Percentiles rank a stretch among this genome's conserved stretches.
phyloP scores from a whole-genome alignment of 495 filamentous ascomycete species.

The Hyaloscypha finlandica region DNA sequence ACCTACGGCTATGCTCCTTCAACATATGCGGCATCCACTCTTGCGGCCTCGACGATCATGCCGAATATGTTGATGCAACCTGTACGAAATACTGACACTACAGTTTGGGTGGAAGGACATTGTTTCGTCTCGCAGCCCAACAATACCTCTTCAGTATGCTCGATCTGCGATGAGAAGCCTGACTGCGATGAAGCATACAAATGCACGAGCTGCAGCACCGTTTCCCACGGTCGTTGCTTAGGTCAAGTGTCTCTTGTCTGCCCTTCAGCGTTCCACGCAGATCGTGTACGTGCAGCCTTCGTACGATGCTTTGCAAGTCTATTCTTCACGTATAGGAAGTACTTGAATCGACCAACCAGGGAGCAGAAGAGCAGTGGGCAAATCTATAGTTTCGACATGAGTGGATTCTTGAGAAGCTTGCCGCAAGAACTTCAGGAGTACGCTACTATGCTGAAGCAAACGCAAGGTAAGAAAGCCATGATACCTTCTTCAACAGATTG shows the following conservation, averaged over 20 bases:
- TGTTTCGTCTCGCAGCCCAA: constrained; percentile 73
- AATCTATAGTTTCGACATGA: constrained; percentile 92
- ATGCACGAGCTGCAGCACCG: constrained; percentile 75
- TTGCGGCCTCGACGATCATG: constrained; percentile 98
- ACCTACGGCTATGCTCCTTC: constrained; percentile 89
- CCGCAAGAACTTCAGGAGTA: constrained; percentile 92
- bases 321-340: constrained; percentile 93
- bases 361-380: constrained; percentile 87
- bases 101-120: constrained; percentile 92
- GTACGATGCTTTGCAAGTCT: constrained; percentile 92
- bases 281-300: constrained; percentile 90
- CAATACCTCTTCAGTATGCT: constrained; percentile 71
- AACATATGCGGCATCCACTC: constrained; percentile 91
- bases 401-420: constrained; percentile 86
- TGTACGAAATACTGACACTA: constrained; percentile 82
- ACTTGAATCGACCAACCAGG: constrained; percentile 68
- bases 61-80: constrained; percentile 85
- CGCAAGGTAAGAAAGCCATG: constrained; percentile 66
- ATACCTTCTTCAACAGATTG: neutral
- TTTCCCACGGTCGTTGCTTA: constrained; percentile 79
- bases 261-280: constrained; percentile 83
- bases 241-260: constrained; percentile 83
- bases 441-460: constrained; percentile 82
- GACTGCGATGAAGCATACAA: constrained; percentile 86
- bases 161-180: constrained; percentile 84